Percentiles rank a stretch among this genome's conserved stretches.
These are phyloP conservation scores for Eleusine indica DNA, from an alignment of 176 grass and related monocot species.

Conservation along the genomic window DNA sequence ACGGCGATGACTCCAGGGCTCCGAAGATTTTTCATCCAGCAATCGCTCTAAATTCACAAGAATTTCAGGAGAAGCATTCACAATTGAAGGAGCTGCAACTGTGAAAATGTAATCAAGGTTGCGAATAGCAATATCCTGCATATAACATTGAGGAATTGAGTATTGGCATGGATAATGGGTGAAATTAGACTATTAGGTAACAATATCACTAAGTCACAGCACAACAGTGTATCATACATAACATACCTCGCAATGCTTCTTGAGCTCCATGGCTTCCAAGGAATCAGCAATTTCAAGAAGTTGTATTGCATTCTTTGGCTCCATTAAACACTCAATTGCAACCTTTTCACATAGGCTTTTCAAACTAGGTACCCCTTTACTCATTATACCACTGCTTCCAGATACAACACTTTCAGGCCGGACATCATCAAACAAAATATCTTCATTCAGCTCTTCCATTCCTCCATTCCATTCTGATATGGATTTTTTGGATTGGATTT, in stretches of 20 bases:
- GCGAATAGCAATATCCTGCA: conserved; percentile 87
- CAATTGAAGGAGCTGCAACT: conserved; percentile 66
- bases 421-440: conserved; percentile 59
- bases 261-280: conserved; percentile 85
- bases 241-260: conserved; percentile 87
- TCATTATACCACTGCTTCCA: conserved; percentile 35
- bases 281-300: conserved; percentile 97
- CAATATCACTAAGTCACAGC: conserved; percentile 13
- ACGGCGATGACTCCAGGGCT: conserved; percentile 83
- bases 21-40: conserved; percentile 75
- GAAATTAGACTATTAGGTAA: conserved; percentile 22
- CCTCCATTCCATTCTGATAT: conserved; percentile 49
- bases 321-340: conserved; percentile 79
- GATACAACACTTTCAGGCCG: conserved; percentile 38
- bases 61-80: conserved; percentile 78
- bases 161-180: not conserved
- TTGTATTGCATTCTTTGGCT: conserved; percentile 90
- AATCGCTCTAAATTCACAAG: conserved; percentile 78
- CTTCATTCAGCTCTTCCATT: conserved; percentile 79
- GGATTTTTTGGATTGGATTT: conserved; percentile 39
- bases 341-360: conserved; percentile 94
- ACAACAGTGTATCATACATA: not conserved
- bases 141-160: conserved; percentile 25
- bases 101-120: conserved; percentile 99
- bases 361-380: conserved; percentile 62